These are phyloP conservation scores for Monosporascus cannonballus DNA, from an alignment of 2,329 filamentous ascomycete species.

Conservation along the genomic window DNA sequence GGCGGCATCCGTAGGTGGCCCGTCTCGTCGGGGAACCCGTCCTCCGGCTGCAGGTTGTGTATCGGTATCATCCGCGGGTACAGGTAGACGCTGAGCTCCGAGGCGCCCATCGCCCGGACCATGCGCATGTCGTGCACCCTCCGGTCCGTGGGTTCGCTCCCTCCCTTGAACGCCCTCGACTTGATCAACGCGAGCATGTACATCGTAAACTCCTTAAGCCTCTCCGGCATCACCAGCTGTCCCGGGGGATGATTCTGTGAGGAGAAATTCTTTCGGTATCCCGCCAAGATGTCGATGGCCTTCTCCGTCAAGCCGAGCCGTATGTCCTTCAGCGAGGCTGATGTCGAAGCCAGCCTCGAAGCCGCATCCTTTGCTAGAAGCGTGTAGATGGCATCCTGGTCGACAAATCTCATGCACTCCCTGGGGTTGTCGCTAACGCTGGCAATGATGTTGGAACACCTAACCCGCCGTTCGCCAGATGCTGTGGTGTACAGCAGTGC, in stretches of 20 bases:
- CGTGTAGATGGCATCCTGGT: conserved; percentile 87
- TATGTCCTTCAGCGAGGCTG: conserved; percentile 74
- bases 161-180: conserved; percentile 87
- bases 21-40: conserved; percentile 85
- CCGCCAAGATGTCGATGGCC: conserved; percentile 84
- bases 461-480: conserved; percentile 78
- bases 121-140: conserved; percentile 87
- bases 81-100: conserved; percentile 84
- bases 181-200: conserved; percentile 89
- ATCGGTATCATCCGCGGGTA: conserved; percentile 91
- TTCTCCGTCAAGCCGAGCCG: conserved; percentile 80
- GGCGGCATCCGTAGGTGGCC: conserved; percentile 83
- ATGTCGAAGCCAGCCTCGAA: conserved; percentile 68
- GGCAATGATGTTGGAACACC: conserved; percentile 90
- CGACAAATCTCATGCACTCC: conserved; percentile 85
- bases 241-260: conserved; percentile 77
- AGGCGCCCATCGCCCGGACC: conserved; percentile 79
- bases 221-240: conserved; percentile 90
- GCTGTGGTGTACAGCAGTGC: conserved; percentile 92
- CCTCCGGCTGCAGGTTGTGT: conserved; percentile 79
- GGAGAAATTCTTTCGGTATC: conserved; percentile 88
- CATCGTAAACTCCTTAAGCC: conserved; percentile 95
- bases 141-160: conserved; percentile 83
- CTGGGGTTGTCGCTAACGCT: conserved; percentile 81
- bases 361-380: conserved; percentile 92